Base-by-base conservation (phyloP, 2,329 filamentous ascomycete genomes). In the Colletotrichum liriopes region DNA sequence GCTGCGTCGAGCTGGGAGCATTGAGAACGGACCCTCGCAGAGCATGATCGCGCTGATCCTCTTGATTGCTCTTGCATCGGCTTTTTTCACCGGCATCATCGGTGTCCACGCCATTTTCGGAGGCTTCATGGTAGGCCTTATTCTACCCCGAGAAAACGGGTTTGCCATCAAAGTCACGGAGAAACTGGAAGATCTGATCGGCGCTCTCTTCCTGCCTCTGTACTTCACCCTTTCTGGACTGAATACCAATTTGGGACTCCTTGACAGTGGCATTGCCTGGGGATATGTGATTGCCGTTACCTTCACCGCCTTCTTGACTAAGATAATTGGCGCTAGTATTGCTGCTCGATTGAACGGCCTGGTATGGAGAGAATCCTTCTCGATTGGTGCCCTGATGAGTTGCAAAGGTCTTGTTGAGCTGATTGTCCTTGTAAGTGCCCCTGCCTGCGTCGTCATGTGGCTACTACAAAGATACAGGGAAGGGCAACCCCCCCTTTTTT, bases 101-200 rank as follows among this genome's bases (percentile, higher is more conserved):
- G 96, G 96, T 58, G 92, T 98, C 1, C 96, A 98, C 80, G 90
- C 96, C 67, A 98, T 98, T 79, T 98, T 98, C 77, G 96, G 96
- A 52, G 95, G 93, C 3, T 98, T 98, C 80, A 86, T 98, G 71
- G 90, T 96, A 52, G 96, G 96, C 1, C 81, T 98, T 35, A 96
- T 98, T 69, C 95, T 95, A 76, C 96, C 95, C 0, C 95, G 96
- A 78, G 93, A 97, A 70, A 93, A 93, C 60, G 94, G 95, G 37
- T 97, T 98, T 78, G 93, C 94, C 29, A 96, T 98, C 82, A 95
- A 95, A 76, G 85, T 98, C 51, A 96, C 94, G 0, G 95, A 98
- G 79, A 98, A 98, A 85, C 92, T 98, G 71, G 96, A 98, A 81
- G 96, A 98, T 87, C 84, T 98, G 14, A 92, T 98, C 39, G 91